A percentile compares a stretch with the other conserved stretches of the same genome.
Conservation (phyloP, 1,284 basidiomycete species). For the Cutaneotrichosporon curvatum region DNA sequence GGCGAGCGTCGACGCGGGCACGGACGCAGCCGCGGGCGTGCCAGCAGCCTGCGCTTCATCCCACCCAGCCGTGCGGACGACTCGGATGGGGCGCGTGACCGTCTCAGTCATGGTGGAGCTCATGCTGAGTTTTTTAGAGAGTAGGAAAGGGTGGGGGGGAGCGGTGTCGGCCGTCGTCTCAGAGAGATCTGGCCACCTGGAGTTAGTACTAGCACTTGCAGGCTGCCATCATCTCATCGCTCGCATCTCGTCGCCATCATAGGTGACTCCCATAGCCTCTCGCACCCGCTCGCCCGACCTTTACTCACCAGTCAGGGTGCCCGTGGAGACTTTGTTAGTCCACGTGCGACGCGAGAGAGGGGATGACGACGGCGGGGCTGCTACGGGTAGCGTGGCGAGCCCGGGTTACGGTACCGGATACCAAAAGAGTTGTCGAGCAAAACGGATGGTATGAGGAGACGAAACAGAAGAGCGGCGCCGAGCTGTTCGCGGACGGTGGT, state of each 20-base stretch:
- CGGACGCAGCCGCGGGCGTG: background rate
- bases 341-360: conserved; percentile 36
- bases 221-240: too few species aligned
- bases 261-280: too few species aligned
- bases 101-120: conserved; percentile 20
- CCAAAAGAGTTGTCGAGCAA: background rate
- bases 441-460: conserved; percentile 2
- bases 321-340: conserved; percentile 9
- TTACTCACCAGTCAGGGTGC: conserved; percentile 27
- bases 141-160: too few species aligned
- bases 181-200: background rate
- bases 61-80: conserved; percentile 15
- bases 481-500: too few species aligned
- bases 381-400: background rate
- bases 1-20: conserved; percentile 25
- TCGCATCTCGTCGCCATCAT: too few species aligned
- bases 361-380: conserved; percentile 19
- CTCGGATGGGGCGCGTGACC: conserved; percentile 7
- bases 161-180: background rate
- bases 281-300: background rate
- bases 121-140: conserved; percentile 6
- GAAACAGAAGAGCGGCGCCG: too few species aligned
- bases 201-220: too few species aligned
- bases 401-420: conserved; percentile 9
- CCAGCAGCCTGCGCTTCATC: conserved; percentile 1